Conservation (phyloP, 148 eudicot genomes). For the Spergularia bocconei region DNA sequence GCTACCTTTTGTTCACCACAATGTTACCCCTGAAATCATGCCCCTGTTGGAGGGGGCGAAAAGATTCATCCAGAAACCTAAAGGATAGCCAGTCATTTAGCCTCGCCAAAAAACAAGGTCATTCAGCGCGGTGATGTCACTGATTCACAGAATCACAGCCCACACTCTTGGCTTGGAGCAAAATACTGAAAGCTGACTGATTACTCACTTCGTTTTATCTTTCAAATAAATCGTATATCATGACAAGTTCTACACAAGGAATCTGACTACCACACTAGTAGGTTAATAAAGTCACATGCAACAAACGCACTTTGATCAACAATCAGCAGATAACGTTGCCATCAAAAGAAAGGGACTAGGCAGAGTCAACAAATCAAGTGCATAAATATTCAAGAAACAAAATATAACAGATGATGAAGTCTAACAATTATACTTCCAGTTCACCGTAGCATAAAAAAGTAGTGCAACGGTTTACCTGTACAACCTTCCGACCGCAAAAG, state of each 20-base stretch:
- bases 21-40: neutral
- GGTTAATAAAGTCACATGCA: neutral
- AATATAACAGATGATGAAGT: neutral
- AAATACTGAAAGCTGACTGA: neutral
- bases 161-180: neutral
- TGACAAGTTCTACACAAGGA: neutral
- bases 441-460: neutral
- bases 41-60: neutral
- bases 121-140: neutral
- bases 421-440: neutral
- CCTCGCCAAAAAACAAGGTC: neutral
- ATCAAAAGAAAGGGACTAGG: too few relatives aligned
- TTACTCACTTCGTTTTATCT: neutral
- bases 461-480: conserved; percentile 23
- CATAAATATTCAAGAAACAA: neutral
- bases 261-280: neutral
- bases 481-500: conserved; percentile 14
- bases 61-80: neutral
- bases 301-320: neutral
- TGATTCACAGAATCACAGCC: too few relatives aligned
- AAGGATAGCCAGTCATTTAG: neutral
- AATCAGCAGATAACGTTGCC: too few relatives aligned
- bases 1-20: neutral
- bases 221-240: neutral
- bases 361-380: neutral